Conservation (phyloP, 441 rosid genomes). For the Eruca vesicaria region DNA sequence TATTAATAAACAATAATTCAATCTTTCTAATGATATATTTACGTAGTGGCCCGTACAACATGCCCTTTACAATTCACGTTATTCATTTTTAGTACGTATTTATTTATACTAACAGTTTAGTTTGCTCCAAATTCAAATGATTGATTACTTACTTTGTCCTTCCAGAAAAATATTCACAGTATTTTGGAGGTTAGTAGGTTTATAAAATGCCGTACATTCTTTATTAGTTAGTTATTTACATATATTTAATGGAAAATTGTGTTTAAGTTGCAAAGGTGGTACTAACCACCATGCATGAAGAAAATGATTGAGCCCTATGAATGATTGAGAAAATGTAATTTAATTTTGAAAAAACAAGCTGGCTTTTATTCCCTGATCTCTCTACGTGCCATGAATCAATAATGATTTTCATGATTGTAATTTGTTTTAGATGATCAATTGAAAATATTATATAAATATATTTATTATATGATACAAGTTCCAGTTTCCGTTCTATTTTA, state of each 20-base stretch:
- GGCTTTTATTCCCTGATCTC: conserved; percentile 27
- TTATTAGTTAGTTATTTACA: neutral
- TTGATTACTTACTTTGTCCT: neutral
- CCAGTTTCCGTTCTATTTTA: neutral
- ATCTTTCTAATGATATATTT: conserved; percentile 11
- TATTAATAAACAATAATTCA: neutral
- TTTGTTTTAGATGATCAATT: conserved; percentile 3
- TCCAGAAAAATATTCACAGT: neutral
- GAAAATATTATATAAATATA: neutral
- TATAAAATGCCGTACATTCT: conserved; percentile 16
- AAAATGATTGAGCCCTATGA: conserved; percentile 22
- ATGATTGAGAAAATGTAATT: neutral
- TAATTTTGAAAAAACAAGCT: conserved; percentile 20
- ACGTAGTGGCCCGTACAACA: conserved; percentile 32
- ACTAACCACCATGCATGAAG: conserved; percentile 32
- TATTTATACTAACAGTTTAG: neutral
- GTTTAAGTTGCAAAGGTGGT: conserved; percentile 9
- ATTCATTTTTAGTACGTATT: neutral
- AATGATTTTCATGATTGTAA: conserved; percentile 20
- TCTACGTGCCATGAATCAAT: conserved; percentile 32
- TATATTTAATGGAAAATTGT: neutral
- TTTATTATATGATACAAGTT: conserved; percentile 1
- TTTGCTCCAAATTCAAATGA: conserved; percentile 13
- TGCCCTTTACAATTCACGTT: conserved; percentile 5
- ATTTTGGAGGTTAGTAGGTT: neutral